Conservation (phyloP, 495 filamentous ascomycete species). For the Thozetella sp. region DNA sequence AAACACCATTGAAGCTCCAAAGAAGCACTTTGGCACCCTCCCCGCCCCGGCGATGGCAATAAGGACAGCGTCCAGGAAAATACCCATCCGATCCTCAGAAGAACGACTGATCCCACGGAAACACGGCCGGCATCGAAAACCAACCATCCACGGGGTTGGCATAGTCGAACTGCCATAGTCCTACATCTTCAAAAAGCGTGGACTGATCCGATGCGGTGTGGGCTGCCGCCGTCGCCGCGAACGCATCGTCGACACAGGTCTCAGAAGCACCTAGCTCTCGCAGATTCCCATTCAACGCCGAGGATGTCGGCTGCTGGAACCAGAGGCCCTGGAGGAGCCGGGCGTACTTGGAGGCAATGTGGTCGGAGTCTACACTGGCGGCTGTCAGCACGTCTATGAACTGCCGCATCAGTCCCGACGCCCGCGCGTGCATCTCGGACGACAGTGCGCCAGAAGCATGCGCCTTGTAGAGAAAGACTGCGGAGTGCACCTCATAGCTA, state of each 20-base stretch:
- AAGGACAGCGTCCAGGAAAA: no score
- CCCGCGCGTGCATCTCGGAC: background rate
- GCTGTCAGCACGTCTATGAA: background rate
- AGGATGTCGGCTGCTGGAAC: background rate
- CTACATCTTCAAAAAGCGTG: background rate
- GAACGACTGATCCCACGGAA: background rate
- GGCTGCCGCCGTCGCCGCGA: background rate
- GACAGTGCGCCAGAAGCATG: background rate
- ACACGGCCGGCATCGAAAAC: background rate
- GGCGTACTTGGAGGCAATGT: background rate
- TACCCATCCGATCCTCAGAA: no score
- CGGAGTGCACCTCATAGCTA: background rate
- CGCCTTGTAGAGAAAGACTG: constrained; percentile 4
- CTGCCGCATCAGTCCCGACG: background rate
- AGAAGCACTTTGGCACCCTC: no score
- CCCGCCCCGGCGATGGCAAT: no score
- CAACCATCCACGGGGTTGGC: background rate
- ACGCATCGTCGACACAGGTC: background rate
- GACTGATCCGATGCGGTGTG: background rate
- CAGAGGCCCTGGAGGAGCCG: background rate
- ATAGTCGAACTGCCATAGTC: background rate
- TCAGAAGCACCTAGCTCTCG: background rate
- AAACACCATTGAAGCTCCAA: no score
- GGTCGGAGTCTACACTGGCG: background rate
- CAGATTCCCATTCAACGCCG: background rate